Conservation (phyloP, 1,284 basidiomycete genomes). For the Trametes hirsuta region DNA sequence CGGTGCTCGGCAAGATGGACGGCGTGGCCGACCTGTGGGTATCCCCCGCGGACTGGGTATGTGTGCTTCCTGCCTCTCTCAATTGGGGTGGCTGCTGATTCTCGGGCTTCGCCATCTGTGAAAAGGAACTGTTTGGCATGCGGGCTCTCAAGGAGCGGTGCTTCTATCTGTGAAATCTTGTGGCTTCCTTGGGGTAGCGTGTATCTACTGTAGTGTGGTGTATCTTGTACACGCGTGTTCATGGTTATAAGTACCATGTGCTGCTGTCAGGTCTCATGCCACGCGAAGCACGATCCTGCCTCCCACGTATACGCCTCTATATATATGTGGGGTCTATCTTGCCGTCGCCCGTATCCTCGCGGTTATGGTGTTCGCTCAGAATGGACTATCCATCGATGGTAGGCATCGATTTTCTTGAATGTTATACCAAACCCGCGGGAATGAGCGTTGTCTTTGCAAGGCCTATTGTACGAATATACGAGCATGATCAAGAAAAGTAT, state of each 20-base stretch:
- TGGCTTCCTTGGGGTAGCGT: not conserved
- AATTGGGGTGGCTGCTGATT: conserved; percentile 1
- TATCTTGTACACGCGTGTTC: not conserved
- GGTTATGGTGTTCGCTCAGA: no score
- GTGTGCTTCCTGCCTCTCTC: conserved; percentile 23
- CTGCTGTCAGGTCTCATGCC: not conserved
- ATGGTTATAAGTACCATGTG: not conserved
- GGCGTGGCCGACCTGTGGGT: conserved; percentile 90
- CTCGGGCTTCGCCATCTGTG: conserved; percentile 10
- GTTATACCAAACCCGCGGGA: no score
- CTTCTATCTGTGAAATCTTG: conserved; percentile 55
- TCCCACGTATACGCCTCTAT: no score
- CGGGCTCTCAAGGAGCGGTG: conserved; percentile 80
- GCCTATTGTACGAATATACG: no score
- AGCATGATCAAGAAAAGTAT: no score
- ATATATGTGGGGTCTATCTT: no score
- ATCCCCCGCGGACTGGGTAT: conserved; percentile 84
- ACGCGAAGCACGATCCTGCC: no score
- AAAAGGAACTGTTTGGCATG: conserved; percentile 80
- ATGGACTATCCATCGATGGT: no score
- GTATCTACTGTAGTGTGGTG: not conserved
- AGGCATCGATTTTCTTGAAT: no score
- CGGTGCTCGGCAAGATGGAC: conserved; percentile 94
- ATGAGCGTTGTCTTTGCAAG: no score
- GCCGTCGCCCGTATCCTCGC: no score